Percentiles rank a stretch among this genome's conserved stretches.
Evolutionary conservation across 2,329 filamentous ascomycete genomes (phyloP).

Genomic region (Fusarium neocosmosporiellum): DNA sequence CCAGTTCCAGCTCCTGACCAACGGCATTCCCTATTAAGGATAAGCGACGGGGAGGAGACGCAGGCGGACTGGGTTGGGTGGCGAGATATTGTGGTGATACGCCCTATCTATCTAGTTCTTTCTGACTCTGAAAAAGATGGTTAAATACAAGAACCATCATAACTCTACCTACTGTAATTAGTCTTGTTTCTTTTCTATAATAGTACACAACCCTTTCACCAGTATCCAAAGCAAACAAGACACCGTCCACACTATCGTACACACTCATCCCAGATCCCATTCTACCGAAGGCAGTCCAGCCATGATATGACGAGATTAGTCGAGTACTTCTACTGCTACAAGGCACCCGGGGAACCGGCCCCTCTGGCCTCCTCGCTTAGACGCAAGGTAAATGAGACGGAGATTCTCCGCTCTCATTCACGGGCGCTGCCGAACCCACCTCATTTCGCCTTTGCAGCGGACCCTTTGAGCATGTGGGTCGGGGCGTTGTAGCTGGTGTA

Average conservation of each 20-base stretch:
- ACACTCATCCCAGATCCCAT: not conserved
- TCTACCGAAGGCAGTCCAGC: not conserved
- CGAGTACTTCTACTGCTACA: not conserved
- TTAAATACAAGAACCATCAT: not conserved
- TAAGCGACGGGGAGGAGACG: conserved; percentile 3
- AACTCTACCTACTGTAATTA: conserved; percentile 20
- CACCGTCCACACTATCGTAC: not conserved
- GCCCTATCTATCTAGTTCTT: conserved; percentile 8
- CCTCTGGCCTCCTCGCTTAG: not conserved
- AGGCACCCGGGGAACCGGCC: not conserved
- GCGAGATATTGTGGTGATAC: not conserved
- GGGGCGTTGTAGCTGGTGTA: conserved; percentile 72
- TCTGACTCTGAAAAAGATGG: not conserved
- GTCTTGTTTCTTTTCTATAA: conserved; percentile 17
- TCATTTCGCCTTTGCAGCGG: conserved; percentile 38
- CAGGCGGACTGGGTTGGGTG: not conserved
- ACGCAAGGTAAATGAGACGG: not conserved
- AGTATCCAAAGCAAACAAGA: not conserved
- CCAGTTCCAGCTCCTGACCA: conserved; percentile 96
- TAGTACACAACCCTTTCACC: conserved; percentile 10
- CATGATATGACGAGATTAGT: not conserved
- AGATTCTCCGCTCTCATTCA: not conserved
- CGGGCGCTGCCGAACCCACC: not conserved
- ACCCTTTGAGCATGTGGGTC: conserved; percentile 63
- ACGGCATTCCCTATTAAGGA: conserved; percentile 90